phyloP scores from a whole-genome alignment of 108 stramenopile genomes.

The Discostella stelligeroides region DNA sequence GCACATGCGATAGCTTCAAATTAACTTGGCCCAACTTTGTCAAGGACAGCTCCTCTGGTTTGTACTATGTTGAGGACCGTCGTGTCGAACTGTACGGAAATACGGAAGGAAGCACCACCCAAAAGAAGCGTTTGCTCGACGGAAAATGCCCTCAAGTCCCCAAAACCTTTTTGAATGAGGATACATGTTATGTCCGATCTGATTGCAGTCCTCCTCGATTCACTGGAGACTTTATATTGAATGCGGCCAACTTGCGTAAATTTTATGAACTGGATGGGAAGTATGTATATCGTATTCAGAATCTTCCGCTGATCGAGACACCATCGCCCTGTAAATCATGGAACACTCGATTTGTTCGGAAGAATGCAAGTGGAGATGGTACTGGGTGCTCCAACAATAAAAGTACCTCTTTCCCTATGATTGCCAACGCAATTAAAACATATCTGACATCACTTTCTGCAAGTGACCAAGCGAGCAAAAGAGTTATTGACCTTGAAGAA shows the following conservation, averaged over 20 bases:
- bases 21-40: slow-evolving; percentile 41
- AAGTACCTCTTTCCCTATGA: slow-evolving; percentile 9
- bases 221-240: slow-evolving; percentile 13
- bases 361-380: slow-evolving; percentile 23
- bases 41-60: slow-evolving; percentile 11
- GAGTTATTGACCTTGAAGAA: slow-evolving; percentile 19
- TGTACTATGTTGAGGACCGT: slow-evolving; percentile 43
- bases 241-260: slow-evolving; percentile 26
- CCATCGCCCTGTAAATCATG: slow-evolving; percentile 19
- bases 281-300: slow-evolving; percentile 33
- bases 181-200: slow-evolving; percentile 18
- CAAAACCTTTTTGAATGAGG: slow-evolving; percentile 38
- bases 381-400: slow-evolving; percentile 9
- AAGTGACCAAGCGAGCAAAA: neutral
- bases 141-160: slow-evolving; percentile 23
- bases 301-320: slow-evolving; percentile 33
- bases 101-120: slow-evolving; percentile 8
- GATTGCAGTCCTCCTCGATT: slow-evolving; percentile 25
- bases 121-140: slow-evolving; percentile 18
- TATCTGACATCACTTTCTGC: neutral
- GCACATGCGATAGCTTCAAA: slow-evolving; percentile 10
- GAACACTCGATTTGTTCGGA: slow-evolving; percentile 28
- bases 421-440: slow-evolving; percentile 2
- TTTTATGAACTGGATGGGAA: slow-evolving; percentile 36
- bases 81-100: slow-evolving; percentile 20